Base-by-base conservation (phyloP, 345 rosid genomes). In the Corymbia maculata region DNA sequence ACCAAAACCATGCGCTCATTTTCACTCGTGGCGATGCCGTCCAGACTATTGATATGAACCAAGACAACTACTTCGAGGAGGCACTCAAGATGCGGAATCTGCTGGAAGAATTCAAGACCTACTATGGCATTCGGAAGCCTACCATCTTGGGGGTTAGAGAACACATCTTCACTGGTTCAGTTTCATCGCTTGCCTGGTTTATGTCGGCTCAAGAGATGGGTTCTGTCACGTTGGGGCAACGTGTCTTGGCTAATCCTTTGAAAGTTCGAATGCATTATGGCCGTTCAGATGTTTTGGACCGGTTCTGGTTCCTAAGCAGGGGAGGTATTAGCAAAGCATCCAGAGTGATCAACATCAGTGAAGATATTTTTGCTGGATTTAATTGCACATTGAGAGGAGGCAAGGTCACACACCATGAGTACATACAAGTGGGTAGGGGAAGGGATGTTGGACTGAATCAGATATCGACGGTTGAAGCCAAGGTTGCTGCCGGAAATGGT, bases 21-120 rank as follows among this genome's bases (percentile, higher is more conserved):
- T 97, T 97, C 90, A 97, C 99, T 55, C 95, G 98, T 30, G 99
- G 99, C 32, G 98, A 96, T 91, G 99, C 99, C 21, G 92, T 97
- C 84, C 99, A 96, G 91, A 97, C 99, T 28, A 97, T 97, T 87
- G 98, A 97, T 87, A 97, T 97, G 99, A 97, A 97, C 93, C 99
- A 97, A 93, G 99, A 97, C 92, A 95, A 94, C 92, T 96, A 97
- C 91, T 97, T 95, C 85, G 99, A 97, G 91, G 99, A 97, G 94
- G 98, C 99, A 8, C 97, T 97, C 87, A 97, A 97, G 92, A 94
- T 97, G 97, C 92, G 99, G 85, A 97, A 97, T 91, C 94, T 97
- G 85, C 91, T 97, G 94, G 98, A 96, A 93, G 98, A 96, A 87
- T 97, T 92, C 32, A 28, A 64, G 70, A 64, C 70, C 28, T n/a